Base-by-base conservation (phyloP, 2,329 filamentous ascomycete genomes). In the Chrysoporthe puriensis region DNA sequence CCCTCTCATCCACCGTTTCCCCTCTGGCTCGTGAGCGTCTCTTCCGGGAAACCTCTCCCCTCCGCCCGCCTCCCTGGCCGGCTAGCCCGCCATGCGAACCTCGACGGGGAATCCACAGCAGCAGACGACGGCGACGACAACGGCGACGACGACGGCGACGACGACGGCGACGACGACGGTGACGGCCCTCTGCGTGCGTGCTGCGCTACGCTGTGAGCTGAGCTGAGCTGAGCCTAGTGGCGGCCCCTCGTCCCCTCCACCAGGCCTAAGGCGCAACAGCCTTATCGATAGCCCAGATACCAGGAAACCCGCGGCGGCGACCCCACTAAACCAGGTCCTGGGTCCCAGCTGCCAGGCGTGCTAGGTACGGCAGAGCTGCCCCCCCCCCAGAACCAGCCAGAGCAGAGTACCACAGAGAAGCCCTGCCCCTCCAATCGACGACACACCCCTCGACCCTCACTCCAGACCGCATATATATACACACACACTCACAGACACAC, bases 271-370 rank as follows among this genome's bases (percentile, higher is more conserved):
- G 26, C 26, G 52, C 48, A 46, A 54, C 40, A 21, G 32, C 40
- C 44, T 67, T 67, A 67, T 67, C 66, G 66, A 67, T 67, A 64
- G 61, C 56, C 4, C n/a, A 14, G 32, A 32, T 44, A 44, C 57
- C 57, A 59, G 56, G 62, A 42, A 54, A 57, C 40, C 43, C 32
- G 32, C 46, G n/a, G 50, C 44, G 36, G n/a, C 42, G 6, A 44
- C 48, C 32, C 64, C 52, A 34, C 63, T 32, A 26, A 34, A 21
- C 57, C 7, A 60, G 11, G 13, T 26, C 36, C 40, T n/a, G 43
- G 34, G 56, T 59, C 21, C 57, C 32, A 59, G 18, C 57, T 40
- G 36, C 36, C 36, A 40, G 5, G 9, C 9, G 36, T 40, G 36
- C 36, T 40, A 40, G 36, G 36, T 40, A 40, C 14, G 11, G 26